phyloP scores from a whole-genome alignment of 208 protist species.

The Crithidia fasciculata region DNA sequence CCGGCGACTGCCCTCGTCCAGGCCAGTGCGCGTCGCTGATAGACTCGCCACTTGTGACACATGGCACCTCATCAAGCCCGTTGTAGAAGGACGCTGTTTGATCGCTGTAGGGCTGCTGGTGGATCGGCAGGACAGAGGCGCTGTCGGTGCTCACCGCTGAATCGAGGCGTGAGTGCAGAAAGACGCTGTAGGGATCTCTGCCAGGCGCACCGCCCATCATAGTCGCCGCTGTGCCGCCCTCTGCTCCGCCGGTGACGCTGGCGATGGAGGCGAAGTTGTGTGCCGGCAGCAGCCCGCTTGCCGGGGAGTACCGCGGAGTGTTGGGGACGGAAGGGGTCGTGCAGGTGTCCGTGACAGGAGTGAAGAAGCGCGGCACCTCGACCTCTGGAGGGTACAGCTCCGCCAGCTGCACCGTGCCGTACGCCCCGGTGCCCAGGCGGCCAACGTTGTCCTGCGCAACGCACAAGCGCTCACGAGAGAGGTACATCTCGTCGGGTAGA shows the following conservation, averaged over 20 bases:
- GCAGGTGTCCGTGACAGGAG: constrained; percentile 12
- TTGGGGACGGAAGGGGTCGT: constrained; percentile 8
- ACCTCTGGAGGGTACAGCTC: constrained; percentile 60
- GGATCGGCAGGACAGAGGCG: constrained; percentile 29
- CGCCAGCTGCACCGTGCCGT: constrained; percentile 63
- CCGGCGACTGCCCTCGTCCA: constrained; percentile 9
- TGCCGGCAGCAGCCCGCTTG: not conserved
- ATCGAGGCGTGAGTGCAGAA: not conserved
- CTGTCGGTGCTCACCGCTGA: constrained; percentile 3
- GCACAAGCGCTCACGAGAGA: constrained; percentile 51
- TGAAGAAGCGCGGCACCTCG: constrained; percentile 27
- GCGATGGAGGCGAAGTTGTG: constrained; percentile 20
- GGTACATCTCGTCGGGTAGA: constrained; percentile 42
- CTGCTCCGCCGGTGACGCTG: not conserved
- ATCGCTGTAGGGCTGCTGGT: constrained; percentile 52
- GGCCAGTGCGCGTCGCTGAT: not conserved
- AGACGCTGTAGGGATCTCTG: constrained; percentile 1
- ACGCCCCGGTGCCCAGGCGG: constrained; percentile 58
- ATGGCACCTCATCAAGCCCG: constrained; percentile 13
- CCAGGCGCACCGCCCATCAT: not conserved
- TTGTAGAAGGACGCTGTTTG: constrained; percentile 53
- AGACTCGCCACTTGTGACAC: constrained; percentile 10
- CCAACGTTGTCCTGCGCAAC: constrained; percentile 25
- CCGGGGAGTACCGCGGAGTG: constrained; percentile 13
- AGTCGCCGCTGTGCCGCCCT: not conserved